phyloP scores from a whole-genome alignment of 208 protist genomes.

The Acanthamoeba triangularis region DNA sequence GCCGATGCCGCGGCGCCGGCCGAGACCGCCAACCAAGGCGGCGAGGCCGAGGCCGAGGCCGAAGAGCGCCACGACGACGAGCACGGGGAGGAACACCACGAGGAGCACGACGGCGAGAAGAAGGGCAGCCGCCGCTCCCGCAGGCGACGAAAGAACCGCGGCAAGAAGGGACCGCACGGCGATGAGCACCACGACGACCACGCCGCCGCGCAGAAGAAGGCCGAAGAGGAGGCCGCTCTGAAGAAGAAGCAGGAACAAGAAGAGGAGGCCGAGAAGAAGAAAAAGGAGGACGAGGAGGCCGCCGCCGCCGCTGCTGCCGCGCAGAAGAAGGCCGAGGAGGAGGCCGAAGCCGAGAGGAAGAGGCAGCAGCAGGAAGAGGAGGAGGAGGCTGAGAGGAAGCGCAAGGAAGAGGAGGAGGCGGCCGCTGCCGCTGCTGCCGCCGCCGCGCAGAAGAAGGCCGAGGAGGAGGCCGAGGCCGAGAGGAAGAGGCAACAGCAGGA shows the following conservation, averaged over 20 bases:
- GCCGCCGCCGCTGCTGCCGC: background rate
- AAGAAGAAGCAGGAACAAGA: background rate
- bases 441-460: background rate
- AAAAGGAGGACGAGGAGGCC: background rate
- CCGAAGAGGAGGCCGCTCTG: background rate
- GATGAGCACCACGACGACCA: background rate
- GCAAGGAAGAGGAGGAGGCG: background rate
- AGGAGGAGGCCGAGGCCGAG: background rate
- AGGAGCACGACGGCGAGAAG: background rate
- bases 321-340: background rate
- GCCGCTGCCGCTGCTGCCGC: background rate
- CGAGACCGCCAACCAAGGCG: background rate
- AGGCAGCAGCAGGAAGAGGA: background rate
- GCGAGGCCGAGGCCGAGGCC: background rate
- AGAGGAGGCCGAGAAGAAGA: background rate
- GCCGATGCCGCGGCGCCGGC: background rate
- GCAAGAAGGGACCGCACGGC: background rate
- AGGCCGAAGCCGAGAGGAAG: conserved; percentile 29
- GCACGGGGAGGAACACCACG: background rate
- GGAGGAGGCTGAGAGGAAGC: background rate
- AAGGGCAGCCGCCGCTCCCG: background rate
- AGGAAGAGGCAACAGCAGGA: background rate
- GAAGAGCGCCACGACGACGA: background rate
- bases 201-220: background rate
- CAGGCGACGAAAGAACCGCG: background rate